Percentiles rank a stretch among this genome's conserved stretches.
Evolutionary conservation across 164 flowering plant genomes (phyloP).

Genomic region (Platanus orientalis): DNA sequence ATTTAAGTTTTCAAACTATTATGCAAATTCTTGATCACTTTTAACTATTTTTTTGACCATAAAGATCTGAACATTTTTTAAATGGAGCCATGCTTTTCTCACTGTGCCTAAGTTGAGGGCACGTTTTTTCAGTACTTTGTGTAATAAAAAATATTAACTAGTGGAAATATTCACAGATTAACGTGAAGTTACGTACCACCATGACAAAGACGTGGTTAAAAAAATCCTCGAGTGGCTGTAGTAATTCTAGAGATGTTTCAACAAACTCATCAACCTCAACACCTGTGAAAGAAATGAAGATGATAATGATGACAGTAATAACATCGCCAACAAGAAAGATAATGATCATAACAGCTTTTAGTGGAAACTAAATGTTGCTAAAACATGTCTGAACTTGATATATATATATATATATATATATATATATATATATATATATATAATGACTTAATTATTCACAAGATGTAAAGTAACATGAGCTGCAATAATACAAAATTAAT

Average conservation of each 20-base stretch:
- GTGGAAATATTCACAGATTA: background rate
- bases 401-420: no score
- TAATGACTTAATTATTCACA: background rate
- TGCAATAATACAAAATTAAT: background rate
- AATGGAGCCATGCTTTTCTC: background rate
- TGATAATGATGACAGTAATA: no score
- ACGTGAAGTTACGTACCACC: slow-evolving; percentile 69
- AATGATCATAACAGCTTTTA: no score
- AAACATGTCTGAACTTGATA: no score
- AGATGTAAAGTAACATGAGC: background rate
- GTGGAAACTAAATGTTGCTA: no score
- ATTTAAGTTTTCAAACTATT: background rate
- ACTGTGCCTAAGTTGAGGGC: background rate
- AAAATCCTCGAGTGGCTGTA: slow-evolving; percentile 85
- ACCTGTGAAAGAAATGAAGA: slow-evolving; percentile 32
- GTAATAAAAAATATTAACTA: background rate
- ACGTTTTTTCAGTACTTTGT: background rate
- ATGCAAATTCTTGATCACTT: background rate
- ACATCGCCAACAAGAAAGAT: background rate
- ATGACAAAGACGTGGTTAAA: slow-evolving; percentile 86
- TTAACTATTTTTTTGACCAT: background rate
- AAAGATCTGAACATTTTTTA: background rate
- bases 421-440: no score
- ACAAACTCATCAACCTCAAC: slow-evolving; percentile 82
- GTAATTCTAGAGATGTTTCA: slow-evolving; percentile 54